Conservation (phyloP, 495 filamentous ascomycete species). For the Ramalina peruviana region DNA sequence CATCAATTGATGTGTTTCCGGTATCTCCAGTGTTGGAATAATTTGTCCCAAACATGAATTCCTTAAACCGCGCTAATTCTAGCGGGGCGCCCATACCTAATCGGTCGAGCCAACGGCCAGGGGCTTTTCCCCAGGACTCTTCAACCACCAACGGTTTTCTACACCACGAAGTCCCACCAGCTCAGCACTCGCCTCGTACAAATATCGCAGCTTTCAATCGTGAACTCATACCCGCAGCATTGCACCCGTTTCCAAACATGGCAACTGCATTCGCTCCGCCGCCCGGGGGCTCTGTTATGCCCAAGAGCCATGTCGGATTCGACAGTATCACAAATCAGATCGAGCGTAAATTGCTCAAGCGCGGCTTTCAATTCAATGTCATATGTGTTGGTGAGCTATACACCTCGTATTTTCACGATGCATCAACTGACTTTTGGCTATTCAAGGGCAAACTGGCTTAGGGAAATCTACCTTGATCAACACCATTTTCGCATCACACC, state of each 20-base stretch:
- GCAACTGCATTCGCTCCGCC: constrained; percentile 35
- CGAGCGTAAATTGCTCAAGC: constrained; percentile 97
- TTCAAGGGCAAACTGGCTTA: constrained; percentile 86
- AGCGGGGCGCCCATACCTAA: constrained; percentile 2
- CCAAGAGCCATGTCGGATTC: constrained; percentile 96
- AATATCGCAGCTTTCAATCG: neutral
- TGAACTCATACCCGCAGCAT: neutral
- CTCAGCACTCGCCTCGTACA: too few species aligned
- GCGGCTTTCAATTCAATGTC: constrained; percentile 99
- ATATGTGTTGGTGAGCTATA: constrained; percentile 89
- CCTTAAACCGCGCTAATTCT: neutral
- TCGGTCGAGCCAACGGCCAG: too few species aligned
- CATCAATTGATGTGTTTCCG: too few species aligned
- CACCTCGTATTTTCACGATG: neutral
- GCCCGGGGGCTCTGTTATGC: constrained; percentile 52
- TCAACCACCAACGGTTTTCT: neutral
- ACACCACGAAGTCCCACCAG: too few species aligned
- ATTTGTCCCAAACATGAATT: too few species aligned
- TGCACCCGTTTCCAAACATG: constrained; percentile 26
- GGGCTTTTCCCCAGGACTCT: constrained; percentile 4
- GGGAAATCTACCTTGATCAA: constrained; percentile 99
- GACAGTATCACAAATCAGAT: constrained; percentile 98
- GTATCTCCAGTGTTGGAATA: too few species aligned
- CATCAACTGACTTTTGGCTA: neutral
- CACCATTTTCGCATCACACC: constrained; percentile 99